phyloP scores from a whole-genome alignment of 2,329 filamentous ascomycete genomes.

The Amylocarpus encephaloides region DNA sequence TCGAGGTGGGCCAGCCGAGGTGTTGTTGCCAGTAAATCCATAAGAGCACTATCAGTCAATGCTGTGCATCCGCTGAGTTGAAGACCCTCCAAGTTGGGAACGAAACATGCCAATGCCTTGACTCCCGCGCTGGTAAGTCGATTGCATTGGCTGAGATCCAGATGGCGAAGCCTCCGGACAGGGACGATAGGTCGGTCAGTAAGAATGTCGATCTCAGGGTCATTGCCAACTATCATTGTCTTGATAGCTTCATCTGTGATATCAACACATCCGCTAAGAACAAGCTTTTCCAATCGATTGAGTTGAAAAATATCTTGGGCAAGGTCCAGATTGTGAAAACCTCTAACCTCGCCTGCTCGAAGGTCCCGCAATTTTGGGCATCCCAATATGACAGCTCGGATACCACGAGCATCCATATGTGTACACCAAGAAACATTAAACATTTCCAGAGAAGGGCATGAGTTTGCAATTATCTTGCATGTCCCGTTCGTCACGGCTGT shows the following conservation, averaged over 20 bases:
- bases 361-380: constrained; percentile 74
- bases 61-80: constrained; percentile 73
- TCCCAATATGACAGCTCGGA: constrained; percentile 64
- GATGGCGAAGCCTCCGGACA: constrained; percentile 69
- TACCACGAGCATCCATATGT: constrained; percentile 70
- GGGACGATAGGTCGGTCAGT: constrained; percentile 71
- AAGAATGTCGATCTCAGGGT: constrained; percentile 75
- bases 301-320: constrained; percentile 69
- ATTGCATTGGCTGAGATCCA: constrained; percentile 77
- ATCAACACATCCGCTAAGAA: constrained; percentile 73
- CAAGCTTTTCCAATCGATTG: constrained; percentile 76
- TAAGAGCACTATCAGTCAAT: constrained; percentile 67
- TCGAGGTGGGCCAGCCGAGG: constrained; percentile 80
- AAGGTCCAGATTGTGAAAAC: constrained; percentile 69
- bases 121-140: constrained; percentile 68
- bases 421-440: constrained; percentile 93
- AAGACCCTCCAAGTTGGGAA: constrained; percentile 75
- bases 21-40: constrained; percentile 65
- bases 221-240: constrained; percentile 66
- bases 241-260: constrained; percentile 69
- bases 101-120: constrained; percentile 62
- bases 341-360: constrained; percentile 72
- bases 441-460: constrained; percentile 73
- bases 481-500: constrained; percentile 73
- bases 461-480: constrained; percentile 77